Evolutionary conservation across 345 rosid species (phyloP).

Genomic region (Geranium rotundifolium): DNA sequence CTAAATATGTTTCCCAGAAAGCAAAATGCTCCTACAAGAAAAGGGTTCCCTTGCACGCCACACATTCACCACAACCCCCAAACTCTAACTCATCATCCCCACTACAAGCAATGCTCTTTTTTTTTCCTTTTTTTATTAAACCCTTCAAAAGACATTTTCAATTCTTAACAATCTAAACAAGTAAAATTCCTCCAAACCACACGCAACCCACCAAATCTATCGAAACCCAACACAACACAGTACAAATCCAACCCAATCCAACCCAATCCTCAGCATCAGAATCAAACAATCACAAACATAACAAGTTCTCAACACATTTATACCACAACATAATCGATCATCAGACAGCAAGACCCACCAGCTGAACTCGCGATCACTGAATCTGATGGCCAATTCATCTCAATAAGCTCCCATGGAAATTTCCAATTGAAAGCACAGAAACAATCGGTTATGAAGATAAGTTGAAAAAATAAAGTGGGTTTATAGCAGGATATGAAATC

Average conservation of each 20-base stretch:
- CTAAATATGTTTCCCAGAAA: neutral
- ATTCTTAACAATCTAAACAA: slow-evolving; percentile 8
- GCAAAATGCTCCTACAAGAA: slow-evolving; percentile 1
- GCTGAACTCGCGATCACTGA: neutral
- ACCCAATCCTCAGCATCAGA: neutral
- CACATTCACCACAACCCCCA: slow-evolving; percentile 21
- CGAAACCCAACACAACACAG: too few species aligned
- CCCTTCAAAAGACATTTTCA: slow-evolving; percentile 1
- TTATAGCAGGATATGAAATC: too few species aligned
- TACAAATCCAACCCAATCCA: too few species aligned
- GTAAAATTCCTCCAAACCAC: neutral
- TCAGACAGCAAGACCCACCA: neutral
- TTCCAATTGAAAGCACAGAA: neutral
- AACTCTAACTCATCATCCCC: slow-evolving; percentile 9
- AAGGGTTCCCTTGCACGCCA: slow-evolving; percentile 29
- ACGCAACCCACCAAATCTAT: neutral
- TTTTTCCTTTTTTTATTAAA: too few species aligned
- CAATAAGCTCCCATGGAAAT: neutral
- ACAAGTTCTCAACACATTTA: neutral
- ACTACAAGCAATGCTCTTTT: neutral
- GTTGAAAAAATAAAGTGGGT: too few species aligned
- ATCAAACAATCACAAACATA: neutral
- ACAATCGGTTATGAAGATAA: neutral
- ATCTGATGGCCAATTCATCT: neutral
- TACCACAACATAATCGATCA: neutral